phyloP scores from a whole-genome alignment of 2,329 filamentous ascomycete species.

The Fonsecaea erecta region DNA sequence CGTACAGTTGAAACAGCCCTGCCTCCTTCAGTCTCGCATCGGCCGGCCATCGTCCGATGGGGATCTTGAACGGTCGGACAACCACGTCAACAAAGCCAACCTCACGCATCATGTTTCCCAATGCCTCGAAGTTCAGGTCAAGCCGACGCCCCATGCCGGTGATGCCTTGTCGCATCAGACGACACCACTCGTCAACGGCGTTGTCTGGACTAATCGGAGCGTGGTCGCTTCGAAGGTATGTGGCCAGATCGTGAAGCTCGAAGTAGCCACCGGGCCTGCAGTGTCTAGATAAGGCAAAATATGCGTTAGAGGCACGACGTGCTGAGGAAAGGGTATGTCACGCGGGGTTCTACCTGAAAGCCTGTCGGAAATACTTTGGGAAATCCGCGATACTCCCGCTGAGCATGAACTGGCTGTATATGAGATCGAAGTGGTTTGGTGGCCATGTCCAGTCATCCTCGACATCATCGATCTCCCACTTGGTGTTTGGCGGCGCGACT shows the following conservation, averaged over 20 bases:
- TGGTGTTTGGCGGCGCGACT: conserved; percentile 59
- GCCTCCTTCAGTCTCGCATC: conserved; percentile 30
- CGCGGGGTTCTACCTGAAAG: conserved; percentile 25
- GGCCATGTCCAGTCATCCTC: conserved; percentile 61
- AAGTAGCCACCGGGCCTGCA: conserved; percentile 45
- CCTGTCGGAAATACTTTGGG: conserved; percentile 40
- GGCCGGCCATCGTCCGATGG: conserved; percentile 42
- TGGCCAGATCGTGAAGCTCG: conserved; percentile 46
- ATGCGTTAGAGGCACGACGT: conserved; percentile 33
- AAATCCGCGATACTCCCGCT: conserved; percentile 61
- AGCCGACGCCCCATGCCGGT: conserved; percentile 53
- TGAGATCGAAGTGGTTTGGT: conserved; percentile 62
- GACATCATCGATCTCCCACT: conserved; percentile 62
- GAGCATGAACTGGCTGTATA: conserved; percentile 63
- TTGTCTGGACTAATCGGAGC: conserved; percentile 36
- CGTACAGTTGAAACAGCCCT: conserved; percentile 13
- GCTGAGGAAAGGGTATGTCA: background rate
- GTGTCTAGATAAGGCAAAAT: conserved; percentile 39
- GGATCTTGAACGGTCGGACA: conserved; percentile 34
- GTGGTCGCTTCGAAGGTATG: conserved; percentile 37
- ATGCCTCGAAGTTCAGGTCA: conserved; percentile 40
- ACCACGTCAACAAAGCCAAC: conserved; percentile 40
- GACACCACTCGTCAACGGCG: conserved; percentile 24
- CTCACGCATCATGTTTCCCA: conserved; percentile 31
- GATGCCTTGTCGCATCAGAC: conserved; percentile 42